A percentile compares a stretch with the other conserved stretches of the same genome.
These are phyloP conservation scores for Guadua angustifolia DNA, from an alignment of 176 grass and related monocot genomes.

Conservation along the genomic window DNA sequence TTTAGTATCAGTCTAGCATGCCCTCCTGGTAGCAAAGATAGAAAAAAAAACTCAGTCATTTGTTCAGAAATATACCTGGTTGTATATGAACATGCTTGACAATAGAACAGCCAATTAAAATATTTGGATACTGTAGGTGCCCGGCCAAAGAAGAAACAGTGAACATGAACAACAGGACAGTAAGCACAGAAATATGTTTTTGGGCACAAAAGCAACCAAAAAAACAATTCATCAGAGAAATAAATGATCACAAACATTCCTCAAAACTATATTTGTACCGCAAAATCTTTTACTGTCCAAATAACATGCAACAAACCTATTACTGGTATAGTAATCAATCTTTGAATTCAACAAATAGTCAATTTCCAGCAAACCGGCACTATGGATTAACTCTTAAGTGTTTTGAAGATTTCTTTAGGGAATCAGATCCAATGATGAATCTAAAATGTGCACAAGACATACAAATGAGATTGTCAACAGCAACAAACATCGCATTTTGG, in stretches of 20 bases:
- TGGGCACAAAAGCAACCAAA: conserved; percentile 1
- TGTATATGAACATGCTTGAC: conserved; percentile 99
- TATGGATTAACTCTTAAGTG: not conserved
- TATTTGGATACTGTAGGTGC: conserved; percentile 96
- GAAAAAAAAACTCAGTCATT: conserved; percentile 19
- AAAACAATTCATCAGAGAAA: conserved; percentile 29
- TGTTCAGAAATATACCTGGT: conserved; percentile 64
- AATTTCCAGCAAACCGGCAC: not conserved
- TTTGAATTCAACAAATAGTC: conserved; percentile 11
- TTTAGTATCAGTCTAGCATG: conserved; percentile 13
- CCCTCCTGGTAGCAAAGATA: not conserved
- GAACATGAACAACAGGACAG: not conserved
- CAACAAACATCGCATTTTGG: not conserved
- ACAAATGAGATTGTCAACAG: not conserved
- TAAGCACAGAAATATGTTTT: conserved; percentile 14
- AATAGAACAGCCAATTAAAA: conserved; percentile 95
- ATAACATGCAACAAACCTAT: not conserved
- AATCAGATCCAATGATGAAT: not conserved
- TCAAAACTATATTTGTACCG: not conserved
- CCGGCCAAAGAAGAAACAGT: conserved; percentile 55
- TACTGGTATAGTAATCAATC: not conserved
- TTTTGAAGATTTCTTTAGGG: not conserved
- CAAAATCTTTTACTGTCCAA: not conserved
- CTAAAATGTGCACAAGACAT: not conserved
- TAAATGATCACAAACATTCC: not conserved